These are phyloP conservation scores for Wickerhamomyces bisporus DNA, from an alignment of 805 yeast species.

Conservation along the genomic window DNA sequence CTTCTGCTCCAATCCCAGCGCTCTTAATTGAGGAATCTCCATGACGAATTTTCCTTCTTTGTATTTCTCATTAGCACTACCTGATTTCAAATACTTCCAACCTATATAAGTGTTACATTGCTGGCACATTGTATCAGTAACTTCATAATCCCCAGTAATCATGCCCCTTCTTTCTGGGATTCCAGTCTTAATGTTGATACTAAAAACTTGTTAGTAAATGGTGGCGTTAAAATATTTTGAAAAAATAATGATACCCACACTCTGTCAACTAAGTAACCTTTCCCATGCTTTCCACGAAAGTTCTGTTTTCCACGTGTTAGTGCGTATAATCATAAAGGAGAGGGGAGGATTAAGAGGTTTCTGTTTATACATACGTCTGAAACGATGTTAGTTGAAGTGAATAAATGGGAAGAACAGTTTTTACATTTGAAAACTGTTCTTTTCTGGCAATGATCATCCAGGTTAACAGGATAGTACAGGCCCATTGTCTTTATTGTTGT, in stretches of 20 bases:
- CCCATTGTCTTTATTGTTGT: no score
- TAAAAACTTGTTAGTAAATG: not conserved
- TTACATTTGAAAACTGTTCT: slow-evolving; percentile 17
- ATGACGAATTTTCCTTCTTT: slow-evolving; percentile 60
- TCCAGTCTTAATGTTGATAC: slow-evolving; percentile 35
- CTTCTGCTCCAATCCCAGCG: not conserved
- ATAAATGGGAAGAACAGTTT: slow-evolving; percentile 17
- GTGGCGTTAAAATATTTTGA: no score
- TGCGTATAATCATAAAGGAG: no score
- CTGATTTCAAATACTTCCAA: slow-evolving; percentile 57
- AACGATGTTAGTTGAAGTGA: slow-evolving; percentile 12
- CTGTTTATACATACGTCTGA: slow-evolving; percentile 13
- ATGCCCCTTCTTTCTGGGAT: slow-evolving; percentile 38
- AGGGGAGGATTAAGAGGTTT: no score
- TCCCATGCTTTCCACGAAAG: slow-evolving; percentile 53
- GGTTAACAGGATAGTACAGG: slow-evolving; percentile 12
- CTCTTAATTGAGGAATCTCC: slow-evolving; percentile 13
- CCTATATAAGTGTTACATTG: slow-evolving; percentile 52
- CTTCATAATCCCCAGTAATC: slow-evolving; percentile 56
- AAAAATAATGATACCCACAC: slow-evolving; percentile 24
- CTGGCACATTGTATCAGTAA: slow-evolving; percentile 52
- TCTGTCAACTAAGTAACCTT: slow-evolving; percentile 47
- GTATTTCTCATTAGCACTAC: slow-evolving; percentile 40
- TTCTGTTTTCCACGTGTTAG: slow-evolving; percentile 21
- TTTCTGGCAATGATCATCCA: slow-evolving; percentile 9